Percentiles rank a stretch among this genome's conserved stretches.
These are phyloP conservation scores for Camellia granthamiana DNA, from an alignment of 148 eudicot genomes.

Conservation along the genomic window DNA sequence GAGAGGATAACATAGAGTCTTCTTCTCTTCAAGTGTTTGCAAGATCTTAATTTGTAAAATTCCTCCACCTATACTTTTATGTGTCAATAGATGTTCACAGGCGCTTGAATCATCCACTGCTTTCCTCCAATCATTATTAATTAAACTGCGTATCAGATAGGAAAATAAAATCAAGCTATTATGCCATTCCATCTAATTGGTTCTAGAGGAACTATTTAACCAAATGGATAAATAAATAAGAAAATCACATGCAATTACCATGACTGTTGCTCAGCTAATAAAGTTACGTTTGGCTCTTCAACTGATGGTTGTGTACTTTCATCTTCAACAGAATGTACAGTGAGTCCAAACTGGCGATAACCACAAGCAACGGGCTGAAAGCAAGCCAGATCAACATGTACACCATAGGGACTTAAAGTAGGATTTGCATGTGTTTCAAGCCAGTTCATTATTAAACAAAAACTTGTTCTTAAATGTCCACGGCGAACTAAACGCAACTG, in stretches of 20 bases:
- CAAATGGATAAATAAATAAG: not conserved
- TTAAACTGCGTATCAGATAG: constrained; percentile 32
- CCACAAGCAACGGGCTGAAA: constrained; percentile 75
- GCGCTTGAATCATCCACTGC: constrained; percentile 39
- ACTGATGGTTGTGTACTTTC: constrained; percentile 30
- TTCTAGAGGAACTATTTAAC: not conserved
- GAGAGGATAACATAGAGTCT: constrained; percentile 38
- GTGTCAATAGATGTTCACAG: constrained; percentile 33
- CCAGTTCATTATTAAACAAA: constrained; percentile 65
- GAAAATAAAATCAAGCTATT: constrained; percentile 15
- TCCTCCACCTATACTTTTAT: constrained; percentile 50
- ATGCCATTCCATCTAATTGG: not conserved
- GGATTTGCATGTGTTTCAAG: constrained; percentile 80
- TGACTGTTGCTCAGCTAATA: constrained; percentile 36
- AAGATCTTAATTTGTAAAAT: constrained; percentile 52
- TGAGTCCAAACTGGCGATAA: constrained; percentile 81
- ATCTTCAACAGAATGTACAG: constrained; percentile 44
- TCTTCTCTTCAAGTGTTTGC: constrained; percentile 47
- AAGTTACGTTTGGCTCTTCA: constrained; percentile 30
- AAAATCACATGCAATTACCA: constrained; percentile 31
- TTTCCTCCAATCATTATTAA: constrained; percentile 42
- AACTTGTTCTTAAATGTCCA: constrained; percentile 59
- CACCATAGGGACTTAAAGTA: constrained; percentile 49
- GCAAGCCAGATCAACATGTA: constrained; percentile 73
- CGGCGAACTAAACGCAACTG: constrained; percentile 79